Conservation (phyloP, 306 rosid genomes). For the Luffa acutangula region DNA sequence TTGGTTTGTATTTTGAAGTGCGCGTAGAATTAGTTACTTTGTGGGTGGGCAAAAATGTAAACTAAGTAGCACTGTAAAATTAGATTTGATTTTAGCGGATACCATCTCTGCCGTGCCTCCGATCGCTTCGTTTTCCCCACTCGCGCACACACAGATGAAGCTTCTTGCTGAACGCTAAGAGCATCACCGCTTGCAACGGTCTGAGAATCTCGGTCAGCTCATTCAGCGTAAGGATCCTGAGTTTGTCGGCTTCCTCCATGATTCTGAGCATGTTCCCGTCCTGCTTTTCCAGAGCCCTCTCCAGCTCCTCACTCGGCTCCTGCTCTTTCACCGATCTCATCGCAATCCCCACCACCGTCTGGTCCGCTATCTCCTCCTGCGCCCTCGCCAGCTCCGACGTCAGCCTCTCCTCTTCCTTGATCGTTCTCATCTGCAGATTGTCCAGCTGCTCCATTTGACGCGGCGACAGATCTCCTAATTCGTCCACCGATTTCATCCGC, state of each 20-base stretch:
- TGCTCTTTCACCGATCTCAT: neutral
- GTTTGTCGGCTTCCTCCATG: constrained; percentile 12
- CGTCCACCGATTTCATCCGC: neutral
- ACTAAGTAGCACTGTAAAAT: too few relatives aligned
- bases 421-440: constrained; percentile 12
- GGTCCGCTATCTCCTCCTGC: constrained; percentile 26
- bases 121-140: constrained; percentile 26
- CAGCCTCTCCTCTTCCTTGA: constrained; percentile 22
- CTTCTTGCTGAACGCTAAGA: constrained; percentile 24
- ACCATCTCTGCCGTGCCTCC: constrained; percentile 1
- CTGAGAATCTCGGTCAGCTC: constrained; percentile 14
- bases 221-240: constrained; percentile 13
- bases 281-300: neutral
- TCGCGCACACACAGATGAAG: constrained; percentile 22
- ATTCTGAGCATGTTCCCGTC: neutral
- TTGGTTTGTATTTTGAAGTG: too few relatives aligned
- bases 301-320: neutral
- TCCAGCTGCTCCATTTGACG: constrained; percentile 9
- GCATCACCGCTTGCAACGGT: constrained; percentile 16
- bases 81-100: too few relatives aligned
- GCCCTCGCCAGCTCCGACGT: constrained; percentile 9
- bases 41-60: too few relatives aligned
- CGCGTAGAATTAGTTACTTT: too few relatives aligned
- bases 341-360: constrained; percentile 14
- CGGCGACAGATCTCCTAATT: neutral